Base-by-base conservation (phyloP, 2,329 filamentous ascomycete species). In the Myotisia sp. region DNA sequence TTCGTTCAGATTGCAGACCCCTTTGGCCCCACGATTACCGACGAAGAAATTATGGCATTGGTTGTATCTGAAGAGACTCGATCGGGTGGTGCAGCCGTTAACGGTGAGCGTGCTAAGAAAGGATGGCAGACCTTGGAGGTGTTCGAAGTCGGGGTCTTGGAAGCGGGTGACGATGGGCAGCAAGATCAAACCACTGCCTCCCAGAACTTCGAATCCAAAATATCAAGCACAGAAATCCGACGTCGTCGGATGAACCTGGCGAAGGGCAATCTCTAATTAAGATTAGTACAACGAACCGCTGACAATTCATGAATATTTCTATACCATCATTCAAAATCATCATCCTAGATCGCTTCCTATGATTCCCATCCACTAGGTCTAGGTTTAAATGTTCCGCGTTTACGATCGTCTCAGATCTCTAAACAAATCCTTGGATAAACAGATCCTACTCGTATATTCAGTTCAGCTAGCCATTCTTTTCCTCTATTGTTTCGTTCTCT, bases 51-150 rank as follows among this genome's bases (percentile, higher is more conserved):
- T 42, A 75, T 79, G 28, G 82, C 78, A 1, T 66, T 98, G 36
- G 78, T 93, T 3, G 76, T 95, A 4, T 94, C 86, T 4, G 77
- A 72, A 8, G 90, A 98, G 63, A 95, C 90, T 10, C 71, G 82
- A 34, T 68, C 75, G 1, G 90, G 90, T 21, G 90, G 86, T 4
- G 65, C 73, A 39, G 81, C 81, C 0, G 83, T 98, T 44, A 98
- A 98, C 52, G 69, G 79, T n/a, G 81, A 78, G 53, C 71, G 90
- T 28, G 60, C 50, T 18, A 79, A 81, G 46, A 78, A 76, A 40
- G 81, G 80, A 2, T 94, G 84, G 85, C 62, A 65, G 22, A 56
- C 64, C 16, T 63, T 98, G 24, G 75, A 84, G 17, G 71, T 92
- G 0, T 93, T 84, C 47, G 86, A 92, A 53, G 83, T 95, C 18